These are phyloP conservation scores for Spirogloea muscicola DNA, from an alignment of 139 green algal genomes.

Conservation along the genomic window DNA sequence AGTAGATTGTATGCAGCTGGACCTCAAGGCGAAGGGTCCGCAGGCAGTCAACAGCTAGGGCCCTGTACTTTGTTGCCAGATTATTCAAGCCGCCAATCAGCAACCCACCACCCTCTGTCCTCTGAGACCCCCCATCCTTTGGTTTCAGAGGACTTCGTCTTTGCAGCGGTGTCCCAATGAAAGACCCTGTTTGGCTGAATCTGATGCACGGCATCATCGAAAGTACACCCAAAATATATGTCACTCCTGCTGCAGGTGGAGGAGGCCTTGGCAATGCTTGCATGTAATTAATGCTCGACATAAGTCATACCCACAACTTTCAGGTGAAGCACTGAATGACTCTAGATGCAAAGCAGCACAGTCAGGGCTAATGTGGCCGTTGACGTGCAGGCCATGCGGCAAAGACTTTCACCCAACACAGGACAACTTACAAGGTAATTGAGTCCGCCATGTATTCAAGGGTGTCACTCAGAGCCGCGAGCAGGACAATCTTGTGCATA, in stretches of 20 bases:
- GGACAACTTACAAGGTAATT: slow-evolving; percentile 16
- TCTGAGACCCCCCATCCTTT: background rate
- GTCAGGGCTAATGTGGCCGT: too few relatives aligned
- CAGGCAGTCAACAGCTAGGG: slow-evolving; percentile 20
- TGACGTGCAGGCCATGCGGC: too few relatives aligned
- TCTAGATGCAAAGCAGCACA: background rate
- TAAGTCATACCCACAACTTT: background rate
- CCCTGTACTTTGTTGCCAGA: slow-evolving; percentile 8
- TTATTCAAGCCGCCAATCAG: background rate
- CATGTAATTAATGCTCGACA: background rate
- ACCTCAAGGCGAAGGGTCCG: slow-evolving; percentile 31
- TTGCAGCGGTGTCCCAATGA: background rate
- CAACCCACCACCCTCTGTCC: background rate
- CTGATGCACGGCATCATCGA: too few relatives aligned
- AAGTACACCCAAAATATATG: background rate
- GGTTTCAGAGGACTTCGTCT: background rate
- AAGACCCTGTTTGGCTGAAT: background rate
- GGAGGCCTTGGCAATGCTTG: background rate
- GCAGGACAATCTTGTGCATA: slow-evolving; percentile 15
- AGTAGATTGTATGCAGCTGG: slow-evolving; percentile 40
- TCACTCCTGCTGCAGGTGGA: background rate
- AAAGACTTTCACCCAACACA: too few relatives aligned
- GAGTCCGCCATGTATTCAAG: slow-evolving; percentile 34
- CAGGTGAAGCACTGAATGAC: background rate
- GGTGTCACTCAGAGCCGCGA: slow-evolving; percentile 39